phyloP scores from a whole-genome alignment of 768 basidiomycete genomes.

The Boletus eberwhitei region DNA sequence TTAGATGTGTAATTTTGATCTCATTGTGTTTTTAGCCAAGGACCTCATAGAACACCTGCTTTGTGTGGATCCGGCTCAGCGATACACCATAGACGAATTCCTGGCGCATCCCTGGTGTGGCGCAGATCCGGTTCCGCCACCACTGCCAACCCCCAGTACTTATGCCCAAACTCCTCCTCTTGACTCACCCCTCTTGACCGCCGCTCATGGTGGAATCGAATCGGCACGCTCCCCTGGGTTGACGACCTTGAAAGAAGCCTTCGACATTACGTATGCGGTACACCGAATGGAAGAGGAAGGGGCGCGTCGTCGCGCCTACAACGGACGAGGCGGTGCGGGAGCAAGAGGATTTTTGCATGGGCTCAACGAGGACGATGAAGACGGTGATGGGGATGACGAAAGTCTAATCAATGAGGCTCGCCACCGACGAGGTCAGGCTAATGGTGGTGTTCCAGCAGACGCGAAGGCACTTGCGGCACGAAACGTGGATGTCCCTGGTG shows the following conservation, averaged over 20 bases:
- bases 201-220: slow-evolving; percentile 72
- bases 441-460: slow-evolving; percentile 1
- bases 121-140: slow-evolving; percentile 57
- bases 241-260: slow-evolving; percentile 93
- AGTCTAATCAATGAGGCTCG: slow-evolving; percentile 49
- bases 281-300: slow-evolving; percentile 99
- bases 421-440: slow-evolving; percentile 37
- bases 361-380: slow-evolving; percentile 93
- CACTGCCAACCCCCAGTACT: slow-evolving; percentile 60
- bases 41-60: slow-evolving; percentile 93
- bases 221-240: slow-evolving; percentile 85
- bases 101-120: slow-evolving; percentile 95
- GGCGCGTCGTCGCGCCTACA: slow-evolving; percentile 77
- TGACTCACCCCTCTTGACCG: slow-evolving; percentile 88
- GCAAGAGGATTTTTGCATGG: slow-evolving; percentile 73
- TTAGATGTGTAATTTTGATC: background rate
- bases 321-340: slow-evolving; percentile 76
- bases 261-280: slow-evolving; percentile 98
- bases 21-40: slow-evolving; percentile 58
- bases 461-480: slow-evolving; percentile 14
- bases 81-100: slow-evolving; percentile 98
- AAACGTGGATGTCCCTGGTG: background rate
- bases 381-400: slow-evolving; percentile 47
- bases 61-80: slow-evolving; percentile 91
- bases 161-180: slow-evolving; percentile 46